Evolutionary conservation across 768 basidiomycete genomes (phyloP).

Genomic region (Calocera cornea): DNA sequence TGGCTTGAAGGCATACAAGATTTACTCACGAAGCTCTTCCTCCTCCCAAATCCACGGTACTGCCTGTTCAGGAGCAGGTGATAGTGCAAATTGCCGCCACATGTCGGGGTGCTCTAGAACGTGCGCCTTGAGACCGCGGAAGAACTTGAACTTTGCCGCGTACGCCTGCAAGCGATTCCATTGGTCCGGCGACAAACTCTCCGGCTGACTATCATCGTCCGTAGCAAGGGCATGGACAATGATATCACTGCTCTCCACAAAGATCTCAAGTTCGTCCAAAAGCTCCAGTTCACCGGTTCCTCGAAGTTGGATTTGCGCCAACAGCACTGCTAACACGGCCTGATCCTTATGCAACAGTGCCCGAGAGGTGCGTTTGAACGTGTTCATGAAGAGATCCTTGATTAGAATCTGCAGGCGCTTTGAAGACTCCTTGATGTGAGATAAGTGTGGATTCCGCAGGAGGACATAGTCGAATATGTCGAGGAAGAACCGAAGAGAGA

Average conservation of each 20-base stretch:
- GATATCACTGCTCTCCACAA: constrained; percentile 76
- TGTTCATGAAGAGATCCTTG: constrained; percentile 76
- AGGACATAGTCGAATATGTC: constrained; percentile 96
- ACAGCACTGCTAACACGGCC: constrained; percentile 75
- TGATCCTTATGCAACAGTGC: constrained; percentile 83
- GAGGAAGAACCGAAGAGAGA: constrained; percentile 94
- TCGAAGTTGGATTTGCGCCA: constrained; percentile 79
- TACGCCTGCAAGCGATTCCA: constrained; percentile 52
- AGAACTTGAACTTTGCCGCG: constrained; percentile 68
- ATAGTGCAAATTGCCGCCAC: constrained; percentile 62
- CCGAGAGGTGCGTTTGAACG: constrained; percentile 80
- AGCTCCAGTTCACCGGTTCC: constrained; percentile 53
- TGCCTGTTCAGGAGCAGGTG: constrained; percentile 47
- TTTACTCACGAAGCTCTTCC: constrained; percentile 15
- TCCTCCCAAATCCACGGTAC: constrained; percentile 70
- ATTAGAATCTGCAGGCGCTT: constrained; percentile 66
- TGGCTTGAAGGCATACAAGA: constrained; percentile 8
- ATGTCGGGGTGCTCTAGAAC: constrained; percentile 45
- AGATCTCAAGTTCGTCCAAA: constrained; percentile 72
- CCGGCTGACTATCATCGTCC: constrained; percentile 27
- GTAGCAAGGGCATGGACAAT: constrained; percentile 25
- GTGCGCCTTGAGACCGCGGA: constrained; percentile 34
- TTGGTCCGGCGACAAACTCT: constrained; percentile 55
- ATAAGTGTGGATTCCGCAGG: constrained; percentile 81
- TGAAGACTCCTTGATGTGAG: constrained; percentile 56